Evolutionary conservation across 2,329 filamentous ascomycete species (phyloP), one percentile per base, ranked within the genome.

Genomic region (Colletotrichum echinochloae): DNA sequence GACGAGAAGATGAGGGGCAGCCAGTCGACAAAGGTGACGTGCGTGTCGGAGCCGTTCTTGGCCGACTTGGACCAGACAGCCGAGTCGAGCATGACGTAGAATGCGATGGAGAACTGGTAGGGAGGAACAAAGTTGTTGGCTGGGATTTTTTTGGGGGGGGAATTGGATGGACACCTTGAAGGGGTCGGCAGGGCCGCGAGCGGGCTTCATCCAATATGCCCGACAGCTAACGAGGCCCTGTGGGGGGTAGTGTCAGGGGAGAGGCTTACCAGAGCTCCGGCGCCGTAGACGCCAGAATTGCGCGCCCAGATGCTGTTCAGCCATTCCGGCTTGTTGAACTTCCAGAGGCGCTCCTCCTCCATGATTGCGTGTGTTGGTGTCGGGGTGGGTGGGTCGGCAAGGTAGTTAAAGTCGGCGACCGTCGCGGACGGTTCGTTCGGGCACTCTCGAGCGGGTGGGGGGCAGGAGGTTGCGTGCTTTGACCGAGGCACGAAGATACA

Each of bases 1-100:
- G 86, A 85, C 74, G 86, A 89, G 83, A 91, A 91, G 79, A 91
- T 86, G 74, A 92, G 85, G 61, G 90, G 89, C 73, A 91, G 86
- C 90, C 90, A 92, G 86, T 92, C 90, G 80, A 91, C 84, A 76
- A 91, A 92, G 74, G 84, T 89, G 76, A 92, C 84, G 81, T 92
- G 89, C 68, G 88, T 81, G 78, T 86, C 81, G 65, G 88, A 90
- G 70, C 84, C 86, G 82, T 92, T 92, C 73, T 81, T 83, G 71
- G 83, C 65, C 16, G 87, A 89, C 76, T 90, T 88, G 75, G 89
- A 91, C 88, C 89, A 92, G 60, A 91, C 88, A 72, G 90, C 88
- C 6, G 88, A 85, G 79, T 92, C 90, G 80, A 92, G 88, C 81
- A 92, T 87, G 77, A 89, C 83, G 83, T 91, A 91, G 81, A 92